Evolutionary conservation across 306 rosid species (phyloP), one percentile per base, ranked within the genome.

Genomic region (Casuarina cunninghamiana): DNA sequence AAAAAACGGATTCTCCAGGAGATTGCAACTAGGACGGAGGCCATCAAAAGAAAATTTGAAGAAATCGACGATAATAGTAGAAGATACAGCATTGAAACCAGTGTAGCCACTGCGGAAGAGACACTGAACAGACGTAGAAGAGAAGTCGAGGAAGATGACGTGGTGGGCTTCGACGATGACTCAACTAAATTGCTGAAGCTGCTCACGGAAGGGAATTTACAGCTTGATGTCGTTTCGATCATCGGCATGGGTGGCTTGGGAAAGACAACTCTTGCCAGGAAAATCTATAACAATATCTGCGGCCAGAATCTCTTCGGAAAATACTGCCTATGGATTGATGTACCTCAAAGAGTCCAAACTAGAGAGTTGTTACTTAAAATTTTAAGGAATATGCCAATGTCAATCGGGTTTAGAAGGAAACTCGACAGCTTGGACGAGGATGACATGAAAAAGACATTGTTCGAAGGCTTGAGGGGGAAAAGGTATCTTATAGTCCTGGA

Each of bases 401-500:
- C 51, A 21, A 2, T 21, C 3, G 41, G 32, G 10, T 32, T 10
- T 6, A 46, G 12, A 10, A 46, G 51, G 51, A 46, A 46, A 10
- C 6, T 57, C 43, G 0, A 35, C 35, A 7, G 2, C 5, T 21
- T 10, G n/a, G 12, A 1, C 5, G 10, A 61, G 6, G 68, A 61
- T 35, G 68, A 61, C 11, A 0, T 11, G 2, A 35, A 61, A 61
- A 16, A 37, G 19, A 10, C 3, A 19, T 6, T 62, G 16, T 37
- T 4, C 2, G 12, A 2, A 5, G 35, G 35, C 68, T 37, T 61
- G 43, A 4, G 11, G 35, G 68, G 19, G 37, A 61, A 12, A 44
- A 61, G 68, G 68, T 61, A 61, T 3, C 8, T 61, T 4, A 3
- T 82, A 1, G 81, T 77, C 4, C 41, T 82, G 0, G 81, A 82